Evolutionary conservation across 2,329 filamentous ascomycete genomes (phyloP).

Genomic region (Hortaea sp.): DNA sequence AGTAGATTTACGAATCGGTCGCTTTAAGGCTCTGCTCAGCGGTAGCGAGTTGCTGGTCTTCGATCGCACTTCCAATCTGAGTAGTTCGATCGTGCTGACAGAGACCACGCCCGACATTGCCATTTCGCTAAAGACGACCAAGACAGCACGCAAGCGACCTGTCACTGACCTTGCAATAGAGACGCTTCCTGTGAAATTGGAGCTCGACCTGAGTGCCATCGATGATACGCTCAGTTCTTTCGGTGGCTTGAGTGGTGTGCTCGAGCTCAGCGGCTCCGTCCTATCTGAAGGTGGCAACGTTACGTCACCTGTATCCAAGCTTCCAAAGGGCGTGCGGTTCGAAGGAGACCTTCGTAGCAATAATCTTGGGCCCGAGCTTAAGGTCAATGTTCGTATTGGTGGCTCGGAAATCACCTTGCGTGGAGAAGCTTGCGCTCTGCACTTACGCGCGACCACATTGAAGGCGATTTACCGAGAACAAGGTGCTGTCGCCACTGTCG

Average conservation of each 20-base stretch:
- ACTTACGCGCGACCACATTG: slow-evolving; percentile 67
- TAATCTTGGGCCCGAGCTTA: slow-evolving; percentile 33
- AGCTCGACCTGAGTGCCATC: slow-evolving; percentile 66
- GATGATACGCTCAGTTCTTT: slow-evolving; percentile 85
- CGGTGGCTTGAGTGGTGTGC: slow-evolving; percentile 80
- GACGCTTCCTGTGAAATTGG: slow-evolving; percentile 66
- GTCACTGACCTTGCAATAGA: slow-evolving; percentile 47
- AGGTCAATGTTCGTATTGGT: slow-evolving; percentile 66
- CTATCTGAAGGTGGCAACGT: slow-evolving; percentile 49
- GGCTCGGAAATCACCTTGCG: slow-evolving; percentile 67
- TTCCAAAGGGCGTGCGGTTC: slow-evolving; percentile 47
- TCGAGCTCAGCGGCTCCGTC: slow-evolving; percentile 80
- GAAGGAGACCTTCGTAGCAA: slow-evolving; percentile 31
- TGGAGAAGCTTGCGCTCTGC: slow-evolving; percentile 65
- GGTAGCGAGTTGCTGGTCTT: slow-evolving; percentile 16
- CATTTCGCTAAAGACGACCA: slow-evolving; percentile 11
- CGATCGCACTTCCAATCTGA: slow-evolving; percentile 7
- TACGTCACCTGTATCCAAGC: slow-evolving; percentile 23
- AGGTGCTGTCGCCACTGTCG: slow-evolving; percentile 62
- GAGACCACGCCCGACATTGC: slow-evolving; percentile 14
- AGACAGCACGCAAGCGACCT: slow-evolving; percentile 9
- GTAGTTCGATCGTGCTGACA: slow-evolving; percentile 8
- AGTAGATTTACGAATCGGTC: slow-evolving; percentile 6
- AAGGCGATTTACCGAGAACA: slow-evolving; percentile 69
- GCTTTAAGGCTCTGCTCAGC: slow-evolving; percentile 12